A percentile compares a stretch with the other conserved stretches of the same genome.
Conservation (phyloP, 2,329 filamentous ascomycete species). For the Karstenula rhodostoma region DNA sequence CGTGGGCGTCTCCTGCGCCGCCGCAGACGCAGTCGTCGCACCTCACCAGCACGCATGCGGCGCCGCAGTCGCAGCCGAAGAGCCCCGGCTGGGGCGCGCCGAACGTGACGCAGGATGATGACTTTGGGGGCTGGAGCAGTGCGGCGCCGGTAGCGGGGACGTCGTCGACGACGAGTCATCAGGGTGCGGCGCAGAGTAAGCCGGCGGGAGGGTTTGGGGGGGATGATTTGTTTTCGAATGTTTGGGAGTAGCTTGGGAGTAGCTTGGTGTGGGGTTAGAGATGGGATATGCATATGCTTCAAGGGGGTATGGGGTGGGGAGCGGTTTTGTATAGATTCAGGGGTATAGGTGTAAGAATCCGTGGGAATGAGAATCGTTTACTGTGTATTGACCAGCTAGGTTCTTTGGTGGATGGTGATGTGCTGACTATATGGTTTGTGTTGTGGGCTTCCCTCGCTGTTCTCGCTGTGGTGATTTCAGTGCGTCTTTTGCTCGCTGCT, state of each 20-base stretch:
- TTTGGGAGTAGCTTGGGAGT: constrained; percentile 75
- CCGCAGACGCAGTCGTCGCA: constrained; percentile 50
- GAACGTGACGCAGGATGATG: constrained; percentile 82
- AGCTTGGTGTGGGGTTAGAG: neutral
- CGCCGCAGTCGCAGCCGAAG: constrained; percentile 54
- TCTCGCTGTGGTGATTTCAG: no score
- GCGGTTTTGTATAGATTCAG: neutral
- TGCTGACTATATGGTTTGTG: no score
- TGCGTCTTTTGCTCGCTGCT: no score
- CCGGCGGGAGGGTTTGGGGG: constrained; percentile 64
- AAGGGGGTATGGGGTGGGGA: neutral
- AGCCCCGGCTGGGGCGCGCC: constrained; percentile 65
- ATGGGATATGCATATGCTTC: no score
- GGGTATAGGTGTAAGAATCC: no score
- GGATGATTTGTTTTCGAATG: constrained; percentile 94
- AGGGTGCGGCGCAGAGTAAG: constrained; percentile 43
- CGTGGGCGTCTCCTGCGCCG: constrained; percentile 76
- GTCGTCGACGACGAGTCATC: constrained; percentile 27
- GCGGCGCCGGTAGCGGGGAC: constrained; percentile 63
- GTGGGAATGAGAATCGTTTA: no score
- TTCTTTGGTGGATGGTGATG: no score
- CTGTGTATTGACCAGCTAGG: no score
- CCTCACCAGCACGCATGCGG: constrained; percentile 37
- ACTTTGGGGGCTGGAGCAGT: constrained; percentile 95
- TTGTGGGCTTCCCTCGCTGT: no score